Percentiles rank a stretch among this genome's conserved stretches.
phyloP scores from a whole-genome alignment of 192 early-diverging fungal species.

The Umbelopsis vinacea region DNA sequence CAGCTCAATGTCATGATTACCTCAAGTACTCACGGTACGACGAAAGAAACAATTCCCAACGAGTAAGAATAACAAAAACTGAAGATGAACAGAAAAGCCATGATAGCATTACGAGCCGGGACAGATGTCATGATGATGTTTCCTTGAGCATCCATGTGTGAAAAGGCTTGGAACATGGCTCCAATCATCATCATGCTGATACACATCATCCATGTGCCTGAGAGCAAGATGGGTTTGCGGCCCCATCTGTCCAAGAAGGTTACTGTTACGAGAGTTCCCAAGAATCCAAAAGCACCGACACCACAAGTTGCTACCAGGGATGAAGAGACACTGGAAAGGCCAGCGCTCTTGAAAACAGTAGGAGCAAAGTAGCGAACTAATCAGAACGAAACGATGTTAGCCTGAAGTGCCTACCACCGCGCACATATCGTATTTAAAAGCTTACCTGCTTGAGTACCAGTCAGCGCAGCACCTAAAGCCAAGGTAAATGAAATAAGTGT shows the following conservation, averaged over 20 bases:
- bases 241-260: slow-evolving; percentile 75
- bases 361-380: slow-evolving; percentile 44
- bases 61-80: slow-evolving; percentile 37
- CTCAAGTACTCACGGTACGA: neutral
- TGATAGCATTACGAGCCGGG: slow-evolving; percentile 29
- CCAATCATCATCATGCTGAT: slow-evolving; percentile 68
- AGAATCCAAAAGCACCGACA: slow-evolving; percentile 30
- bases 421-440: neutral
- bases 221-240: slow-evolving; percentile 73
- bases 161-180: slow-evolving; percentile 34
- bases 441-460: slow-evolving; percentile 31
- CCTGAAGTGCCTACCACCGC: neutral
- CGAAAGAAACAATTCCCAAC: neutral
- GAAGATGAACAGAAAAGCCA: slow-evolving; percentile 44
- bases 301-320: slow-evolving; percentile 44
- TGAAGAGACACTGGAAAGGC: slow-evolving; percentile 23
- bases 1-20: neutral
- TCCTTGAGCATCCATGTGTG: slow-evolving; percentile 22
- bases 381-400: neutral
- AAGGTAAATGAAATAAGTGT: slow-evolving; percentile 67
- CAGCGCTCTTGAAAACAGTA: slow-evolving; percentile 38
- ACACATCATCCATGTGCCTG: slow-evolving; percentile 72
- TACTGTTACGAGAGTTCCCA: slow-evolving; percentile 49
- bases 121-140: slow-evolving; percentile 12
- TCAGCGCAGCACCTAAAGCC: slow-evolving; percentile 37